Percentiles rank a stretch among this genome's conserved stretches.
phyloP scores from a whole-genome alignment of 2,329 filamentous ascomycete genomes.

The Cercospora canescens region DNA sequence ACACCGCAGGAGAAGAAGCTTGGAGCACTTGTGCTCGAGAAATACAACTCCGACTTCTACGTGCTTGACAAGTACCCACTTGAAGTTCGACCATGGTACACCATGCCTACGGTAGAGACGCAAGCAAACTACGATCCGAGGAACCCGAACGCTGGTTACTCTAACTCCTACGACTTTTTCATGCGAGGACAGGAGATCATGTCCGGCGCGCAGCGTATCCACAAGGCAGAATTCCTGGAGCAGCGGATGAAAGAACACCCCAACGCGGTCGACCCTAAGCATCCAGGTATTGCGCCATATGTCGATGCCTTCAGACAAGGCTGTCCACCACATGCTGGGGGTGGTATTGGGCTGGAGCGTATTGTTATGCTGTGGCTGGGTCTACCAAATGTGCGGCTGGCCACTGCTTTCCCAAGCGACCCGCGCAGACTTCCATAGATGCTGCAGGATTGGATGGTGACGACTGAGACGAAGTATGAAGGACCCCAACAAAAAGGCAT shows the following conservation, averaged over 20 bases:
- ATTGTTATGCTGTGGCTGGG: conserved; percentile 69
- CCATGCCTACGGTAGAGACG: conserved; percentile 72
- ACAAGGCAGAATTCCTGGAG: conserved; percentile 59
- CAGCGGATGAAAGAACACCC: conserved; percentile 60
- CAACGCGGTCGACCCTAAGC: conserved; percentile 56
- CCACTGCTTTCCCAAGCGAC: conserved; percentile 64
- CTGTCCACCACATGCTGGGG: conserved; percentile 64
- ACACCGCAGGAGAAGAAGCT: conserved; percentile 87
- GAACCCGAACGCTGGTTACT: conserved; percentile 53
- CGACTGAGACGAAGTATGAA: background rate
- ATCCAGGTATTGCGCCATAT: conserved; percentile 63
- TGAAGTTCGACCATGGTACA: conserved; percentile 86
- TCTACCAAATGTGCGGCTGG: conserved; percentile 62
- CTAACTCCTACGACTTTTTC: conserved; percentile 69
- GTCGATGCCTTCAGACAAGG: conserved; percentile 65
- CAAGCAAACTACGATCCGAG: conserved; percentile 46
- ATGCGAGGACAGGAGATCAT: conserved; percentile 71
- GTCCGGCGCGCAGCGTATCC: conserved; percentile 67
- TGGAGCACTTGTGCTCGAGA: conserved; percentile 79
- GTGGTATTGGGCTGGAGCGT: conserved; percentile 65
- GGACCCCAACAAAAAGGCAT: background rate
- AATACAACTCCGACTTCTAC: conserved; percentile 95
- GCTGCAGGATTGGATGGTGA: background rate
- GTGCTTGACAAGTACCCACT: conserved; percentile 96
- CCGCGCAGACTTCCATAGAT: conserved; percentile 48